These are phyloP conservation scores for Urtica urens DNA, from an alignment of 306 rosid genomes.

Conservation along the genomic window DNA sequence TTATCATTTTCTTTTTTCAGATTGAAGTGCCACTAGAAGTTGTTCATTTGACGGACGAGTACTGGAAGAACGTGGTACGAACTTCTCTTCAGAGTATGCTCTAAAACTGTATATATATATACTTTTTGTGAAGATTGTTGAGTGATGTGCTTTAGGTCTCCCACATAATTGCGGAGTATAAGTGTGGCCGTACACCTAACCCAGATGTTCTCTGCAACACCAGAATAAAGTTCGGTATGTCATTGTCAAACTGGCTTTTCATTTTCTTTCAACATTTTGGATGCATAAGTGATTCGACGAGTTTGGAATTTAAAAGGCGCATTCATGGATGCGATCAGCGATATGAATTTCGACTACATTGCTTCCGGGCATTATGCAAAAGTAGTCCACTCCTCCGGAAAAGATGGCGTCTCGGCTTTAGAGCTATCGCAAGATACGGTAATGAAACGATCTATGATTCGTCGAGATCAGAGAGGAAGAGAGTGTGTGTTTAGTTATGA, in stretches of 20 bases:
- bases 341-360: slow-evolving; percentile 72
- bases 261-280: neutral
- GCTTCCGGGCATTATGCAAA: slow-evolving; percentile 96
- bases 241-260: slow-evolving; percentile 1
- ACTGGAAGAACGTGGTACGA: slow-evolving; percentile 85
- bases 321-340: slow-evolving; percentile 74
- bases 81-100: neutral
- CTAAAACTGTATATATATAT: neutral
- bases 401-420: slow-evolving; percentile 36
- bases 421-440: slow-evolving; percentile 82
- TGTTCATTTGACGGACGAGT: slow-evolving; percentile 88
- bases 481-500: neutral
- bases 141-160: slow-evolving; percentile 49
- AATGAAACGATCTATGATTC: slow-evolving; percentile 16
- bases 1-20: slow-evolving; percentile 23
- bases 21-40: slow-evolving; percentile 74
- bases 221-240: slow-evolving; percentile 89
- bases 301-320: slow-evolving; percentile 43
- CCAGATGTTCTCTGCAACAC: slow-evolving; percentile 94
- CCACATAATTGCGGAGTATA: slow-evolving; percentile 76
- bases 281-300: slow-evolving; percentile 1
- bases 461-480: slow-evolving; percentile 9
- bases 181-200: slow-evolving; percentile 86
- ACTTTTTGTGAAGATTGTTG: slow-evolving; percentile 8
- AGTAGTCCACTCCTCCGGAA: slow-evolving; percentile 55